Percentiles rank a stretch among this genome's conserved stretches.
These are phyloP conservation scores for Linderina pennispora DNA, from an alignment of 192 early-diverging fungal genomes.

Conservation along the genomic window DNA sequence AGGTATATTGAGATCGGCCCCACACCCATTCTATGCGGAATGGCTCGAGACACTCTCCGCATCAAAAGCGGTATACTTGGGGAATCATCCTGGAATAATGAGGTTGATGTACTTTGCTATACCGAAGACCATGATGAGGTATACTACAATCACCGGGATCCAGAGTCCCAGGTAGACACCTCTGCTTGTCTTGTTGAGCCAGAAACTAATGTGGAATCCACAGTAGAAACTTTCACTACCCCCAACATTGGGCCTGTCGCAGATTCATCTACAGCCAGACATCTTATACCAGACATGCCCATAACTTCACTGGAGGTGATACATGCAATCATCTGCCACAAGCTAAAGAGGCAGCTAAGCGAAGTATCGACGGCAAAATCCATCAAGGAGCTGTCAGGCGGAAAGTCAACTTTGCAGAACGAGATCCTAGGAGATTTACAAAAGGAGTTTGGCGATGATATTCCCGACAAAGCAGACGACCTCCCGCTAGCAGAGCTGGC, in stretches of 20 bases:
- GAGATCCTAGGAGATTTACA: constrained; percentile 94
- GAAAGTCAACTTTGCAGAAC: constrained; percentile 95
- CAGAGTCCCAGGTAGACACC: too few species aligned
- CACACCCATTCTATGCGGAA: constrained; percentile 79
- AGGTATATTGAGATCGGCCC: constrained; percentile 89
- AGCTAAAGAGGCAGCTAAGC: constrained; percentile 74
- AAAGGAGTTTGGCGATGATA: constrained; percentile 78
- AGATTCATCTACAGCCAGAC: constrained; percentile 49
- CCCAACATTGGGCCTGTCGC: constrained; percentile 39
- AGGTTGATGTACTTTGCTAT: constrained; percentile 24
- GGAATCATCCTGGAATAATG: constrained; percentile 52
- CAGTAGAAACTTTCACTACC: constrained; percentile 19
- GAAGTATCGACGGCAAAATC: constrained; percentile 59
- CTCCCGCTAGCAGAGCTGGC: constrained; percentile 78
- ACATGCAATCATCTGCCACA: constrained; percentile 80
- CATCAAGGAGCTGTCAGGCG: constrained; percentile 80
- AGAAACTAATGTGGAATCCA: too few species aligned
- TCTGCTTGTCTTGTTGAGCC: too few species aligned
- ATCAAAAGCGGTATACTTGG: too few species aligned
- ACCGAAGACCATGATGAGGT: too few species aligned
- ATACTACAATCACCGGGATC: too few species aligned
- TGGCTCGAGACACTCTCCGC: constrained; percentile 86
- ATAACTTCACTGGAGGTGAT: constrained; percentile 74
- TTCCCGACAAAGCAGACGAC: constrained; percentile 89
- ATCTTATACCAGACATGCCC: constrained; percentile 63